Conservation (phyloP, 1,139 yeast genomes). For the Sugiyamaella grinbergsii region DNA sequence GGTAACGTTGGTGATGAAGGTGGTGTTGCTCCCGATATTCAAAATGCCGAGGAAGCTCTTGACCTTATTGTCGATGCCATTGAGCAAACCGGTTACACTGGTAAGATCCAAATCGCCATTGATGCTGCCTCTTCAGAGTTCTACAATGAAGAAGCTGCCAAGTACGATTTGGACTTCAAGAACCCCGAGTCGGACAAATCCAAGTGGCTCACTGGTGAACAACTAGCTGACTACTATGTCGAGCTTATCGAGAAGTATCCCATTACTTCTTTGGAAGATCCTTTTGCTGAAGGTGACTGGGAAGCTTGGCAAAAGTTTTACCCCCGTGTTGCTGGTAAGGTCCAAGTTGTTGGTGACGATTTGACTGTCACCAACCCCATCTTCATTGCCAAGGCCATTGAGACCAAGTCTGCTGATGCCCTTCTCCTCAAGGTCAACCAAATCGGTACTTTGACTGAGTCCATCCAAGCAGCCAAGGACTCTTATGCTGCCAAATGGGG, state of each 20-base stretch:
- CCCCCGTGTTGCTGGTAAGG: slow-evolving; percentile 60
- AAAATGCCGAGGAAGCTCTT: slow-evolving; percentile 91
- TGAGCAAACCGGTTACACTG: slow-evolving; percentile 89
- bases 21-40: slow-evolving; percentile 98
- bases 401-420: slow-evolving; percentile 90
- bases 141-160: slow-evolving; percentile 75
- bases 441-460: slow-evolving; percentile 82
- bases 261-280: slow-evolving; percentile 96
- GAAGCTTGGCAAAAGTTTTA: slow-evolving; percentile 91
- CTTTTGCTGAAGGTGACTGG: slow-evolving; percentile 99
- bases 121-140: slow-evolving; percentile 97
- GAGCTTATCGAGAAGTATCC: slow-evolving; percentile 84
- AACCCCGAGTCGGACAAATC: slow-evolving; percentile 86
- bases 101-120: slow-evolving; percentile 84
- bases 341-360: slow-evolving; percentile 95
- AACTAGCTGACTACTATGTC: slow-evolving; percentile 81
- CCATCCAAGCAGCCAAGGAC: slow-evolving; percentile 83
- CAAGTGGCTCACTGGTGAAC: slow-evolving; percentile 85
- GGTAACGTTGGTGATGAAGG: slow-evolving; percentile 99
- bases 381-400: slow-evolving; percentile 92
- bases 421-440: slow-evolving; percentile 89
- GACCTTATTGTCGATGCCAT: slow-evolving; percentile 88
- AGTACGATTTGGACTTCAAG: slow-evolving; percentile 96
- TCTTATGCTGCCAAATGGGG: slow-evolving; percentile 88
- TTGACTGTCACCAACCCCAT: slow-evolving; percentile 96